A percentile compares a stretch with the other conserved stretches of the same genome.
Evolutionary conservation across 1,284 basidiomycete species (phyloP).

Genomic region (Microbotryum lychnidis-dioicae): DNA sequence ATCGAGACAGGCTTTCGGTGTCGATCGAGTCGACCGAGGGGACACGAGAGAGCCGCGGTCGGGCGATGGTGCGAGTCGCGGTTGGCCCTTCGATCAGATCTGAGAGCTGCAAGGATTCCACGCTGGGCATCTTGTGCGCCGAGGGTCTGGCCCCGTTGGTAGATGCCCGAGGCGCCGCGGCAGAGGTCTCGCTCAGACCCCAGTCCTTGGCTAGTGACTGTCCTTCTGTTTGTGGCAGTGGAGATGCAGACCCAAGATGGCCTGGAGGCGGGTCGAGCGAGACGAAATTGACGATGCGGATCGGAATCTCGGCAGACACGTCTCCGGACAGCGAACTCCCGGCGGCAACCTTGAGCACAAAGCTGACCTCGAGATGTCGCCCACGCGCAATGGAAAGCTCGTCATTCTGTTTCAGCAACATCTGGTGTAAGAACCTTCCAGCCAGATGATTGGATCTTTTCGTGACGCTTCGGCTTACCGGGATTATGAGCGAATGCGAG

Average conservation of each 20-base stretch:
- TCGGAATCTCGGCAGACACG: conserved; percentile 58
- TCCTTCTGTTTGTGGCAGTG: neutral
- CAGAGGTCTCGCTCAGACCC: conserved; percentile 9
- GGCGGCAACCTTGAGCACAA: conserved; percentile 63
- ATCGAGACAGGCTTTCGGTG: conserved; percentile 20
- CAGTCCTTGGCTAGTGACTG: conserved; percentile 15
- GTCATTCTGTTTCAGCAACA: conserved; percentile 49
- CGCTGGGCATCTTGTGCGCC: conserved; percentile 13
- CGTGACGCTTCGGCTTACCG: conserved; percentile 50
- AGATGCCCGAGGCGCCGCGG: neutral
- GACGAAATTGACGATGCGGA: conserved; percentile 66
- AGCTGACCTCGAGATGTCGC: conserved; percentile 69
- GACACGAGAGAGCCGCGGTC: conserved; percentile 19
- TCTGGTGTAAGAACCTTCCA: neutral
- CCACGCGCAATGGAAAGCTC: conserved; percentile 66
- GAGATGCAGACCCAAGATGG: conserved; percentile 24
- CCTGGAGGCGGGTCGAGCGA: conserved; percentile 67
- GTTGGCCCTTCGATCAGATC: conserved; percentile 17
- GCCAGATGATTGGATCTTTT: no score
- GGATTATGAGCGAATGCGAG: conserved; percentile 57
- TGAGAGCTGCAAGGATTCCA: conserved; percentile 21
- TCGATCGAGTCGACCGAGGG: conserved; percentile 28
- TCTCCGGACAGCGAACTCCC: conserved; percentile 60
- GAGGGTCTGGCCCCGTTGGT: neutral
- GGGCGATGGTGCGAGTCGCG: neutral